Conservation (phyloP, 163 green algal genomes). For the Scenedesmus sp. region DNA sequence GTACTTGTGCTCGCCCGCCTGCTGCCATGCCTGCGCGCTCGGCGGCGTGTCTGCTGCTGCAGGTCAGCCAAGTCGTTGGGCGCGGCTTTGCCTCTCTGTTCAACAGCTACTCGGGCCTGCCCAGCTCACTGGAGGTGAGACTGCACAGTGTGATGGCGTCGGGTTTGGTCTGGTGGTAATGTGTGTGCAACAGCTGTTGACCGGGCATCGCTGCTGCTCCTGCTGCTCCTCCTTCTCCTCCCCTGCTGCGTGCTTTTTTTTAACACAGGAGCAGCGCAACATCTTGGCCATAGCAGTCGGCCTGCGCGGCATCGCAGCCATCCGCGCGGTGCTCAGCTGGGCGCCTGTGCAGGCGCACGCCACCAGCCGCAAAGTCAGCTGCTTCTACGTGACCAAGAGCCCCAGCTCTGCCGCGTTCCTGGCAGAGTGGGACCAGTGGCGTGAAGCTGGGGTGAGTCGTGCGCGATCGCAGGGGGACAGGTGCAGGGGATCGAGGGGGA, state of each 20-base stretch:
- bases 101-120: conserved; percentile 68
- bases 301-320: conserved; percentile 71
- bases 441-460: conserved; percentile 75
- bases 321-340: conserved; percentile 79
- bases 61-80: conserved; percentile 81
- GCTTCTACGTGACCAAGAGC: conserved; percentile 66
- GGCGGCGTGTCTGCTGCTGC: not conserved
- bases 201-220: not conserved
- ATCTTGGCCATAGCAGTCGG: conserved; percentile 78
- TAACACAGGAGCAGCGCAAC: conserved; percentile 69
- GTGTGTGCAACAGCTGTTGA: not conserved
- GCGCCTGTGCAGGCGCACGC: conserved; percentile 79
- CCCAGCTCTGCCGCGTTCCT: conserved; percentile 74
- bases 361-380: conserved; percentile 49
- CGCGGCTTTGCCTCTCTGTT: conserved; percentile 84
- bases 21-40: not conserved
- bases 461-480: no score
- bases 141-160: not conserved
- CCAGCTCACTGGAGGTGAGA: conserved; percentile 73
- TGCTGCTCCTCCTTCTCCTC: not conserved
- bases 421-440: conserved; percentile 83
- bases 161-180: no score
- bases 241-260: not conserved
- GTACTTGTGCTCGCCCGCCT: no score
- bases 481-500: not conserved